These are phyloP conservation scores for Neurospora sp. DNA, from an alignment of 2,329 filamentous ascomycete genomes.

Conservation along the genomic window DNA sequence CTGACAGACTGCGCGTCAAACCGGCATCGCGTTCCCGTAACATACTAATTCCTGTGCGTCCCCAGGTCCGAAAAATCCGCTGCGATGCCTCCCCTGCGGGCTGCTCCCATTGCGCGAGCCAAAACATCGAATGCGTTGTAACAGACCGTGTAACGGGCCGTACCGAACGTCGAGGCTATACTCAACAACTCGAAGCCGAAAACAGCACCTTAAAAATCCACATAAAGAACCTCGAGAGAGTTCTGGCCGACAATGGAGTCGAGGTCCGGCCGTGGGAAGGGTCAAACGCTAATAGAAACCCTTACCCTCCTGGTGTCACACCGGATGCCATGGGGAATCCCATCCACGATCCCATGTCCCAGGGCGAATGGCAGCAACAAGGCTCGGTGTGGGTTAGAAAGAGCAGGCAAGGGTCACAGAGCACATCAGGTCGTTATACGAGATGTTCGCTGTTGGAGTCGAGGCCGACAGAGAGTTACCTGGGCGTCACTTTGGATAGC, in stretches of 20 bases:
- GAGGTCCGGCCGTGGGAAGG: constrained; percentile 46
- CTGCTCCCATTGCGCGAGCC: constrained; percentile 71
- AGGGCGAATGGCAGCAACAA: constrained; percentile 27
- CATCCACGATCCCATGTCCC: constrained; percentile 18
- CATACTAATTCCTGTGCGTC: constrained; percentile 5
- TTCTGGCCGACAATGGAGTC: constrained; percentile 51
- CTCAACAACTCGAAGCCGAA: constrained; percentile 66
- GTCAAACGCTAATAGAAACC: constrained; percentile 15
- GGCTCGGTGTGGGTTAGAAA: constrained; percentile 30
- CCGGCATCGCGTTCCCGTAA: neutral
- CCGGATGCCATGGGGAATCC: constrained; percentile 21
- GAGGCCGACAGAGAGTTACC: constrained; percentile 50
- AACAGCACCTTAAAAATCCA: constrained; percentile 57
- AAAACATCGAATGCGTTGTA: constrained; percentile 69
- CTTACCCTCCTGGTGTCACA: constrained; percentile 19
- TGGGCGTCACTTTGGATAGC: constrained; percentile 55
- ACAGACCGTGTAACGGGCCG: constrained; percentile 81
- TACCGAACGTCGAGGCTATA: constrained; percentile 68
- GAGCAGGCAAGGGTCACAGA: constrained; percentile 14
- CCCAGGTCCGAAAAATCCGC: constrained; percentile 71
- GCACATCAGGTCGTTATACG: constrained; percentile 19
- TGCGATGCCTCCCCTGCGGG: constrained; percentile 74
- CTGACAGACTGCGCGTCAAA: neutral
- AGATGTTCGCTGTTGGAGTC: constrained; percentile 27
- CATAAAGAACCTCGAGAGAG: constrained; percentile 58